Conservation (phyloP, 306 rosid genomes). For the Datisca glomerata region DNA sequence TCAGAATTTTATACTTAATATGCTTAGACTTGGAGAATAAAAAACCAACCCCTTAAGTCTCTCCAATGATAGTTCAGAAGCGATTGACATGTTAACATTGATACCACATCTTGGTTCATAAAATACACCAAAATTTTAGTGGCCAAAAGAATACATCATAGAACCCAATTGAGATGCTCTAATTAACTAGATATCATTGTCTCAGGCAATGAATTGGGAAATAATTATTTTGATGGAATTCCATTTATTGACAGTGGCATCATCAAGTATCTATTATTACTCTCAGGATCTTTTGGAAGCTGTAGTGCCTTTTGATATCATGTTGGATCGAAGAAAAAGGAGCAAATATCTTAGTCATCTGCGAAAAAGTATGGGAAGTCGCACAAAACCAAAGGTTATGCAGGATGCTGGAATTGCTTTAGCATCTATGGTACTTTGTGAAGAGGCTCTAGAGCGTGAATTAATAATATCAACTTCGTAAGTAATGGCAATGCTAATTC, state of each 20-base stretch:
- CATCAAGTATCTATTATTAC: constrained; percentile 7
- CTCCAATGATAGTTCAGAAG: too few species aligned
- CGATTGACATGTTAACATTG: too few species aligned
- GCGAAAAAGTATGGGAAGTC: constrained; percentile 27
- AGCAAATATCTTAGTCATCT: constrained; percentile 50
- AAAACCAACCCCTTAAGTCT: too few species aligned
- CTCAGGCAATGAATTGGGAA: neutral
- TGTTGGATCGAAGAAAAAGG: constrained; percentile 66
- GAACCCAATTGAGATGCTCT: neutral
- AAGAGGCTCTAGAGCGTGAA: constrained; percentile 91
- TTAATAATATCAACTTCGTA: constrained; percentile 90
- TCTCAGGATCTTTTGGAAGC: constrained; percentile 93
- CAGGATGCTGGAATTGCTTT: constrained; percentile 81
- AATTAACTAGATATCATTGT: neutral
- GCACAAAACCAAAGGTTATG: constrained; percentile 61
- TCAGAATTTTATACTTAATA: too few species aligned
- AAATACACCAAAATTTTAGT: too few species aligned
- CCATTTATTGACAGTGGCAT: constrained; percentile 6
- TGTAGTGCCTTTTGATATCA: constrained; percentile 78
- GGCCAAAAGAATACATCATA: too few species aligned
- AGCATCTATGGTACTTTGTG: constrained; percentile 70
- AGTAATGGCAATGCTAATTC: constrained; percentile 34
- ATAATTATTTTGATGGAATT: constrained; percentile 15
- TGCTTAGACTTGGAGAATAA: too few species aligned
- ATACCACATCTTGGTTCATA: too few species aligned